phyloP scores from a whole-genome alignment of 2,329 filamentous ascomycete species.

The Pseudogymnoascus sp. region DNA sequence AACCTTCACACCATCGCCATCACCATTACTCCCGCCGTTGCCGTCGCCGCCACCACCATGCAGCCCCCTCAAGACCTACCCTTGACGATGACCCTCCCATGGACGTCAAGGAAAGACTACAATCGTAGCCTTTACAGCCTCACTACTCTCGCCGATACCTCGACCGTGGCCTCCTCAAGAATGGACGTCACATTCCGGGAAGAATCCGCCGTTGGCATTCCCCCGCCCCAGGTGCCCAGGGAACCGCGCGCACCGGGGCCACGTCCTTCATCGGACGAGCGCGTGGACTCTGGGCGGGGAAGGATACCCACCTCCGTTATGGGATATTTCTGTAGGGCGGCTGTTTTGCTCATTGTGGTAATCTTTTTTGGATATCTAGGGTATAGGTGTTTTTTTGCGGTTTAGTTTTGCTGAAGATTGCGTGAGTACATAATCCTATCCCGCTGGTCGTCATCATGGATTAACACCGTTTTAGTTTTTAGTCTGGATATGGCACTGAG shows the following conservation, averaged over 20 bases:
- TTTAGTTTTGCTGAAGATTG: neutral
- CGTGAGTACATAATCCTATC: neutral
- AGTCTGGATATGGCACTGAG: neutral
- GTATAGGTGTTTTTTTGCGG: neutral
- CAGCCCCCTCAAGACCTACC: neutral
- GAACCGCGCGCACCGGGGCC: neutral
- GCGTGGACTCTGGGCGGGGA: neutral
- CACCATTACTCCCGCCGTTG: neutral
- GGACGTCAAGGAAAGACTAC: neutral
- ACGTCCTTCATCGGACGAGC: neutral
- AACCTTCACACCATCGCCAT: neutral
- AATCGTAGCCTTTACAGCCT: neutral
- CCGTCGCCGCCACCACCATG: neutral
- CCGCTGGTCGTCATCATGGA: neutral
- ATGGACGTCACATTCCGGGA: neutral
- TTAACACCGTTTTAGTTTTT: neutral
- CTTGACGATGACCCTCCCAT: neutral
- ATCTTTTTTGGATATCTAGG: neutral
- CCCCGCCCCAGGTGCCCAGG: neutral
- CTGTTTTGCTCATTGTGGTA: neutral
- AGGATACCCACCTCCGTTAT: neutral
- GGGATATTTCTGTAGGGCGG: too few relatives aligned
- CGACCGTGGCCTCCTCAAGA: neutral
- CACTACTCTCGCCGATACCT: neutral
- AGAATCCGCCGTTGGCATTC: neutral